Evolutionary conservation across 371 early-diverging fungal species (phyloP).

Genomic region (Entomophthora muscae): DNA sequence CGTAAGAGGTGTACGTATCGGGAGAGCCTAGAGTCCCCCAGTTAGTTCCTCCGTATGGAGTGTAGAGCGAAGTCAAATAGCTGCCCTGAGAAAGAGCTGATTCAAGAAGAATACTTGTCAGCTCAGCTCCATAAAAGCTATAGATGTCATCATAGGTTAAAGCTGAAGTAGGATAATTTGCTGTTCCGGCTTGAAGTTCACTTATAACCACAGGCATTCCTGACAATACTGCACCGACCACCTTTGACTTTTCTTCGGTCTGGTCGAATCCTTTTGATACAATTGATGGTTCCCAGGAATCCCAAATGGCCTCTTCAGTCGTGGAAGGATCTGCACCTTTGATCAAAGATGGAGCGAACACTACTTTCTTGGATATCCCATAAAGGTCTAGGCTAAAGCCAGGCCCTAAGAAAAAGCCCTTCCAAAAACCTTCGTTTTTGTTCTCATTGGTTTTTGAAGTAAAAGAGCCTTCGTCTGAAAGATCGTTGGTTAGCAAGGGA

Average conservation of each 20-base stretch:
- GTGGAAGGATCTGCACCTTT: not conserved
- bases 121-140: conserved; percentile 49
- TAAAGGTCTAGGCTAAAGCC: conserved; percentile 60
- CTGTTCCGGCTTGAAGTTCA: conserved; percentile 72
- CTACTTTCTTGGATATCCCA: conserved; percentile 63
- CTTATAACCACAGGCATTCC: conserved; percentile 56
- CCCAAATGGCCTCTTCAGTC: conserved; percentile 23
- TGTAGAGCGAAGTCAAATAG: conserved; percentile 46
- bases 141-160: conserved; percentile 51
- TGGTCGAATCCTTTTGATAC: conserved; percentile 35
- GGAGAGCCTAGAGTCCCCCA: conserved; percentile 64
- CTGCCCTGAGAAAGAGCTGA: conserved; percentile 47
- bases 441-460: conserved; percentile 25
- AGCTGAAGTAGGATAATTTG: conserved; percentile 45
- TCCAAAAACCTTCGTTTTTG: conserved; percentile 12
- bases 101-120: conserved; percentile 42
- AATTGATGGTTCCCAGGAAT: conserved; percentile 39
- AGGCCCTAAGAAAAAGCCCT: conserved; percentile 14
- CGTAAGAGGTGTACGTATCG: conserved; percentile 62
- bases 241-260: conserved; percentile 48
- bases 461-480: conserved; percentile 46
- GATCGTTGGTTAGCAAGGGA: conserved; percentile 70
- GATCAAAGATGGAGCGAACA: conserved; percentile 18
- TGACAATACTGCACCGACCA: conserved; percentile 49
- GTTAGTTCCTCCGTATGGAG: conserved; percentile 71